Base-by-base conservation (phyloP, 331 rosid genomes). In the Rosa hybrid region DNA sequence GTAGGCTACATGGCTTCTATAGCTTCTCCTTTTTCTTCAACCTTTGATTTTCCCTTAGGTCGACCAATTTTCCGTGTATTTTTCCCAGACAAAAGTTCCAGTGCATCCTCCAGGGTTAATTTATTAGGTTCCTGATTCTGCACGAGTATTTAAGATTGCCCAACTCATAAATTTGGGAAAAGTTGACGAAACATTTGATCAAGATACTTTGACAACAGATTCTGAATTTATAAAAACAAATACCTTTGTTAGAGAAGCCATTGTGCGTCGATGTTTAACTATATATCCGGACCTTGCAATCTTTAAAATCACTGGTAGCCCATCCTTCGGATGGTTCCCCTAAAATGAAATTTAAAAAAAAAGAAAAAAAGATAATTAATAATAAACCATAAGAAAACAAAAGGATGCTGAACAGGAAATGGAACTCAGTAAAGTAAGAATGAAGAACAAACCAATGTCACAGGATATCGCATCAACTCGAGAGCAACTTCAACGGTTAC, bases 261-360 rank as follows among this genome's bases (percentile, higher is more conserved):
- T 84, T 54, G 87, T 77, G 38, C 84, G 86, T 38, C 97, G 85
- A 85, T 93, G 92, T 85, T 82, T 86, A 82, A 96, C 81, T 8
- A 82, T 48, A 81, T 89, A 87, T 74, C 99, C 99, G 69, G 27
- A 59, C 86, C 72, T 87, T 39, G 89, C 85, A 68, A 90, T 83
- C 90, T 84, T 91, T 77, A 96, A 54, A 17, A 87, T 68, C 84
- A 96, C 88, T 25, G 97, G 97, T 48, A 78, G 90, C 72, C 96
- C 98, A 86, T 91, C 98, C 68, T 72, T 78, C 3, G 99, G 99
- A 88, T 96, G 99, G 38, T 84, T 72, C 62, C 99, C 99, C 99
- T 96, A 70, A 56, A 54, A 80, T 78, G 57, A 84, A 69, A 85
- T 27, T 27, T 9, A 41, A 82, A 63, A 82, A 76, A 82, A 12